Evolutionary conservation across 805 yeast genomes (phyloP), one percentile per base, ranked within the genome.

Genomic region (Debaryomyces tyrocola): DNA sequence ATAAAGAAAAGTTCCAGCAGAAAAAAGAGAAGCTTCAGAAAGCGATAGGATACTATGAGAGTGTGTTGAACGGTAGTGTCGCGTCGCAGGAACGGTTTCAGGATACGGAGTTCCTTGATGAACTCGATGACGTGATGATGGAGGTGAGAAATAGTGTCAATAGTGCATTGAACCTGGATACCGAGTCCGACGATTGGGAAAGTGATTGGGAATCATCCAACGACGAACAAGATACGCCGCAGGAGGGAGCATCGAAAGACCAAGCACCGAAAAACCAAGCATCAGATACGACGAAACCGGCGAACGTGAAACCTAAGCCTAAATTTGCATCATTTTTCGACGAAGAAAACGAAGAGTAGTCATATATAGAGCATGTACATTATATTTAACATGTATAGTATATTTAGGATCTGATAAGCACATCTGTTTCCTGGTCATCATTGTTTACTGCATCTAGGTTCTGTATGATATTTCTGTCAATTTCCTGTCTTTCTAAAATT

Each of bases 401-500:
- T 24, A 24, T 24, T 24, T 24, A 24, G 11, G 18, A 33, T 14
- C 18, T 33, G 12, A 14, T 33, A 33, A 14, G 36, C 9, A 33
- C 36, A 33, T 33, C 12, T 11, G 36, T 17, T 14, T 33, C 36
- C 11, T 3, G 18, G 27, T 24, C 40, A 17, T 33, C 21, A 11
- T 28, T 36, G 17, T 35, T 27, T 28, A 43, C 40, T n/a, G 47
- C 53, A 37, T 53, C 53, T 18, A 48, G 37, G 46, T 67, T 67
- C 40, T 60, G 63, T 40, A 59, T 63, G 9, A 64, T 51, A 7
- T 66, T 66, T 40, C 64, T 48, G 33, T 65, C 70, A 2, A 67
- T 54, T 10, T 60, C 65, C 29, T 54, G 48, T 46, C 67, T 53
- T 37, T 68, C 73, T 24, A 56, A 45, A 17, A 56, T 40, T 37